Conservation (phyloP, 169 alveolate species). For the Plasmodium falciparum region DNA sequence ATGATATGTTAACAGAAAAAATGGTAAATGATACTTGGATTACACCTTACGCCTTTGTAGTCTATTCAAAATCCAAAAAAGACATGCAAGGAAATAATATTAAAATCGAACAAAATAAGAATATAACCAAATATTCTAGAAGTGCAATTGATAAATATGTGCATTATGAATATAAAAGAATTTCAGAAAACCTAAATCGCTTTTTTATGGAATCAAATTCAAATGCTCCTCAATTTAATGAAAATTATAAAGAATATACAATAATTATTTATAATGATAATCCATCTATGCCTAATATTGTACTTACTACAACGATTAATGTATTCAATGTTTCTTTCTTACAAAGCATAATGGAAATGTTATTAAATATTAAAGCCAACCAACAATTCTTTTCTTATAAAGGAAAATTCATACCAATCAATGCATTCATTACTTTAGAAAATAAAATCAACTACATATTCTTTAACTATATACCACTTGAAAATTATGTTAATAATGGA, state of each 20-base stretch:
- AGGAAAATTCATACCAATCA: constrained; percentile 30
- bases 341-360: constrained; percentile 45
- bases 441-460: constrained; percentile 34
- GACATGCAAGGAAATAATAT: background rate
- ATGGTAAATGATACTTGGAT: constrained; percentile 25
- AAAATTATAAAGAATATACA: constrained; percentile 26
- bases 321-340: constrained; percentile 61
- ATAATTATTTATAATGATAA: constrained; percentile 66
- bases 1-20: constrained; percentile 44
- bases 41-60: constrained; percentile 37
- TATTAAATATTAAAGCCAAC: constrained; percentile 39
- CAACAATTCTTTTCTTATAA: constrained; percentile 62
- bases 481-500: constrained; percentile 5
- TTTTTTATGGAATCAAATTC: background rate
- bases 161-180: constrained; percentile 30
- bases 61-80: background rate
- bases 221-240: constrained; percentile 4
- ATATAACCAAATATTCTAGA: constrained; percentile 38
- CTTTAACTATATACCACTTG: constrained; percentile 59
- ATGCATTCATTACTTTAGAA: constrained; percentile 30
- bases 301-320: constrained; percentile 50
- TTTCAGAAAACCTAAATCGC: background rate
- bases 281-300: constrained; percentile 58
- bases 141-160: constrained; percentile 34
- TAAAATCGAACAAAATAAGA: constrained; percentile 10